Conservation (phyloP, 2,329 filamentous ascomycete genomes). For the Stylonectria norvegica region DNA sequence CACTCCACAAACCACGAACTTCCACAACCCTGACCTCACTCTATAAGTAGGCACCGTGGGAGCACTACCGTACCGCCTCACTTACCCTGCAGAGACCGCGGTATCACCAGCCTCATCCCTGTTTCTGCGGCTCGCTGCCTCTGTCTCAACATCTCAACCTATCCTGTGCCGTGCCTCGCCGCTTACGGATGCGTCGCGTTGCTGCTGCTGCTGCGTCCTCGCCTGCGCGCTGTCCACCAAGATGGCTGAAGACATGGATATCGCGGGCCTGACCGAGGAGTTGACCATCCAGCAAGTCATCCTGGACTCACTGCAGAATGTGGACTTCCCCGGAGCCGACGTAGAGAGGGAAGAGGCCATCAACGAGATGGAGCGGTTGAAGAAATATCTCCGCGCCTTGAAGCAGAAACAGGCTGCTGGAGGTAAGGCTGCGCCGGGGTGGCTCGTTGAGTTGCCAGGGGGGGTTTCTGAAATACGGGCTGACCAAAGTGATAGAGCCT, state of each 20-base stretch:
- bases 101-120: too few species aligned
- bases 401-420: slow-evolving; percentile 6
- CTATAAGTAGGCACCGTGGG: too few species aligned
- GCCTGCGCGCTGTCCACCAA: slow-evolving; percentile 10
- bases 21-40: too few species aligned
- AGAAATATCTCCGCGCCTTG: slow-evolving; percentile 24
- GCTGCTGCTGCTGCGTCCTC: slow-evolving; percentile 4
- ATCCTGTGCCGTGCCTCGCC: too few species aligned
- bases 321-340: slow-evolving; percentile 28
- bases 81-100: too few species aligned
- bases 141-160: too few species aligned
- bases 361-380: slow-evolving; percentile 31
- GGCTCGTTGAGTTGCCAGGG: not conserved
- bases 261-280: slow-evolving; percentile 37
- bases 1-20: too few species aligned
- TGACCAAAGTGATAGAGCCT: slow-evolving; percentile 9
- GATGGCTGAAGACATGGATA: slow-evolving; percentile 16
- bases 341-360: slow-evolving; percentile 26
- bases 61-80: too few species aligned
- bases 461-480: not conserved
- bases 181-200: not conserved
- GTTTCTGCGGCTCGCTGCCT: too few species aligned
- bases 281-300: slow-evolving; percentile 42
- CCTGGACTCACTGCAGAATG: slow-evolving; percentile 37
- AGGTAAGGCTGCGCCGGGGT: not conserved